A percentile compares a stretch with the other conserved stretches of the same genome.
phyloP scores from a whole-genome alignment of 805 yeast genomes.

The Teunomyces atbi region DNA sequence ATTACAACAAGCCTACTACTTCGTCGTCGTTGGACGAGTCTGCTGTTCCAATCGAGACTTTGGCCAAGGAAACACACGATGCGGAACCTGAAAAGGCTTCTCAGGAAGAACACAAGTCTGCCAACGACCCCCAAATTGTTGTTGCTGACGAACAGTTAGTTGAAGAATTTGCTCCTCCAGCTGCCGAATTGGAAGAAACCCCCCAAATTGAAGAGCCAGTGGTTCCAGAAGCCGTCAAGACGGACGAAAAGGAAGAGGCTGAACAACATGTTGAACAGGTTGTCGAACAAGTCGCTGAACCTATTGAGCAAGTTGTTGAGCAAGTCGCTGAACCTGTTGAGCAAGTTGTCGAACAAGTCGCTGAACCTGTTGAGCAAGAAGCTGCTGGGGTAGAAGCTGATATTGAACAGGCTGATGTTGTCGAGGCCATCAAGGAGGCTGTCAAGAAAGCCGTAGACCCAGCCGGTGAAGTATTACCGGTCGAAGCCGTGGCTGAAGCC shows the following conservation, averaged over 20 bases:
- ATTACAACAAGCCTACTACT: constrained; percentile 17
- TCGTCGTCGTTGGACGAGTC: constrained; percentile 9
- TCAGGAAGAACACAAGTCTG: constrained; percentile 5
- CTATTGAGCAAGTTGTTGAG: constrained; percentile 4
- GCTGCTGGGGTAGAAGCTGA: constrained; percentile 4
- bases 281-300: background rate
- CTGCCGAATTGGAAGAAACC: constrained; percentile 14
- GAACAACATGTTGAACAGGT: constrained; percentile 6
- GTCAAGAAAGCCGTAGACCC: constrained; percentile 7
- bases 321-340: constrained; percentile 2
- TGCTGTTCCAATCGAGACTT: constrained; percentile 16
- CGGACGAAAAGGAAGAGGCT: constrained; percentile 6
- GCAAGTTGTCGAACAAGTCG: too few species aligned
- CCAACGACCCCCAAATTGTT: background rate
- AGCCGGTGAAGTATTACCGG: constrained; percentile 12
- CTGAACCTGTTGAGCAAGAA: background rate
- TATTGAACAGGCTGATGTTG: constrained; percentile 6
- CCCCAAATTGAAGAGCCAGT: constrained; percentile 4
- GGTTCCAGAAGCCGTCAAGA: constrained; percentile 2
- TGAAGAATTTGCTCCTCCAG: constrained; percentile 12
- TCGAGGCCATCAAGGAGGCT: background rate
- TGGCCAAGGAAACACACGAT: constrained; percentile 24
- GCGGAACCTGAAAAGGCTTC: constrained; percentile 6
- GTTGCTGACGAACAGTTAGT: background rate
- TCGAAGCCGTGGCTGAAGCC: constrained; percentile 5